These are phyloP conservation scores for Rhipidocladum racemiflorum DNA, from an alignment of 176 grass and related monocot genomes.

Conservation along the genomic window DNA sequence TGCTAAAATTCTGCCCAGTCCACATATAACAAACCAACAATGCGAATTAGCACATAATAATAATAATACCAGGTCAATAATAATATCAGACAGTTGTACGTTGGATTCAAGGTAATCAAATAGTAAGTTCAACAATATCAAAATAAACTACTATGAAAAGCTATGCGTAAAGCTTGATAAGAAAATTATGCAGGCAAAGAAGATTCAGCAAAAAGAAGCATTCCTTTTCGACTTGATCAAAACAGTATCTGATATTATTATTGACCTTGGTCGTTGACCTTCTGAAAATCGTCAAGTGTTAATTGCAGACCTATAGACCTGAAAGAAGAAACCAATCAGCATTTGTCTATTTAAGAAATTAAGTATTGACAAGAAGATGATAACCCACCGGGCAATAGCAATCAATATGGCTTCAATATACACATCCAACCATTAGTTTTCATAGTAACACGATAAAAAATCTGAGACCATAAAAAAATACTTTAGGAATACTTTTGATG, in stretches of 20 bases:
- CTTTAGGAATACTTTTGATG: no score
- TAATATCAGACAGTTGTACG: neutral
- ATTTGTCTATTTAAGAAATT: slow-evolving; percentile 22
- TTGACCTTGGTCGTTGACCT: slow-evolving; percentile 88
- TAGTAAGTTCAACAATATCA: neutral
- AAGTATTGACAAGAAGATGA: neutral
- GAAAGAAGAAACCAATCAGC: slow-evolving; percentile 42
- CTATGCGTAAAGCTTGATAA: neutral
- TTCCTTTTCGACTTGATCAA: neutral
- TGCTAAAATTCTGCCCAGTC: no score
- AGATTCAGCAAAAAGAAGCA: neutral
- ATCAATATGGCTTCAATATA: no score
- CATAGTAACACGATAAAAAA: no score
- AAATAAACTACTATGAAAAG: neutral
- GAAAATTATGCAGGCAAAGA: neutral
- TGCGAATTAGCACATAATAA: slow-evolving; percentile 8
- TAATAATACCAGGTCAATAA: neutral
- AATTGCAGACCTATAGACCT: slow-evolving; percentile 90
- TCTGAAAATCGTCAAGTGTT: slow-evolving; percentile 98
- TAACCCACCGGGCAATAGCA: slow-evolving; percentile 82
- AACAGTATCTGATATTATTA: no score
- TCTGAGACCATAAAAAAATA: no score
- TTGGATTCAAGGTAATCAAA: neutral
- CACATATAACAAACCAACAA: no score
- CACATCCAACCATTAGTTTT: no score